Base-by-base conservation (phyloP, 352 stramenopile species). In the Phytophthora palmivora region DNA sequence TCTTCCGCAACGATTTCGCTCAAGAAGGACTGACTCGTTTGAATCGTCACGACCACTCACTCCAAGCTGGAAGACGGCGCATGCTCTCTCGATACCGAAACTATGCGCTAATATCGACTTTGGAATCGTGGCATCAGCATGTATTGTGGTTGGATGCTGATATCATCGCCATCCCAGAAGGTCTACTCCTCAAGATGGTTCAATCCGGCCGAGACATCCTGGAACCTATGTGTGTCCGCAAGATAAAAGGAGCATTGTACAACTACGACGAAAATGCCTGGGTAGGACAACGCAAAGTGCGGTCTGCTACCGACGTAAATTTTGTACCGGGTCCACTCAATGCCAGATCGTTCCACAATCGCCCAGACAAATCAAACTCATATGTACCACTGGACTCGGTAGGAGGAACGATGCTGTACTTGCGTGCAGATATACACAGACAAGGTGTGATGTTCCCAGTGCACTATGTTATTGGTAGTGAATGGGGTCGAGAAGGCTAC, bases 81-180 rank as follows among this genome's bases (percentile, higher is more conserved):
- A 86, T 79, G 59, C 22, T 83, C n/a, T 67, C 70, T 52, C 71
- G 76, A 16, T 82, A 83, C 33, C 70, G 76, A 15, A 86, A 86
- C 53, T 79, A 66, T 21, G 67, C 70, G 21, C 49, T 86, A 9
- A 36, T 76, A 3, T 64, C 63, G 11, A 78, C 61, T 5, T 44
- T 86, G 18, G 45, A 76, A 47, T 24, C 51, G 32, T 84, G 74
- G 71, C 71, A 84, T 41, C 50, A 77, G 32, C 69, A 81, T 34
- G 76, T 86, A 9, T 37, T 86, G 45, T 86, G 74, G 71, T 36
- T 84, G 8, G 77, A 87, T 30, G 69, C 68, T 30, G 77, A 87
- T 28, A 65, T 82, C 33, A 48, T 51, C 18, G n/a, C 54, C 8
- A 53, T 86, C 32, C 71, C 76, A 4, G 2, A 22, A 14, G 28